Evolutionary conservation across 305 asterid genomes (phyloP).

Genomic region (Fraxinus baroniana): DNA sequence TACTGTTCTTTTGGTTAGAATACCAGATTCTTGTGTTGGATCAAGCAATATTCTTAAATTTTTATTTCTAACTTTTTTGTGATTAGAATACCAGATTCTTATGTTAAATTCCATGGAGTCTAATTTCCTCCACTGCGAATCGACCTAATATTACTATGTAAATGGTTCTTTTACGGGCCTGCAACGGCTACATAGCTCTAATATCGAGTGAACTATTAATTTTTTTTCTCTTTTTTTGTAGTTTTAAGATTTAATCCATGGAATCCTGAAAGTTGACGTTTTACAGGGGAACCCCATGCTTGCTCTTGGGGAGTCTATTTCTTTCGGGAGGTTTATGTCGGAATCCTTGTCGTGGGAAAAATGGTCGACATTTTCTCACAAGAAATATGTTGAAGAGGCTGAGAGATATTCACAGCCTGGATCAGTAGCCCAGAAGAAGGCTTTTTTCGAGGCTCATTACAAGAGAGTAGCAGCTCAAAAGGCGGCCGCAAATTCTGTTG

Average conservation of each 20-base stretch:
- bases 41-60: neutral
- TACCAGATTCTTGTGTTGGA: neutral
- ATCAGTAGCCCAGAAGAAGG: constrained; percentile 90
- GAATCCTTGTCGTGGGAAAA: constrained; percentile 85
- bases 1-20: neutral
- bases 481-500: constrained; percentile 62
- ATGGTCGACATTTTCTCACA: constrained; percentile 84
- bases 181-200: neutral
- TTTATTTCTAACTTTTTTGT: neutral
- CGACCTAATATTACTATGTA: neutral
- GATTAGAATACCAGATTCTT: neutral
- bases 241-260: neutral
- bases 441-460: constrained; percentile 96
- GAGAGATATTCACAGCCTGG: constrained; percentile 81
- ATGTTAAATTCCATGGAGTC: neutral
- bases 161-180: neutral
- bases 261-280: neutral
- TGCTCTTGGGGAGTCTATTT: constrained; percentile 76
- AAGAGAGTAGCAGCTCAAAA: constrained; percentile 77
- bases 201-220: neutral
- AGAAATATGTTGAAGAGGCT: constrained; percentile 89
- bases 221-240: neutral
- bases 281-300: constrained; percentile 63
- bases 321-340: constrained; percentile 74
- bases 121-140: neutral